A percentile compares a stretch with the other conserved stretches of the same genome.
phyloP scores from a whole-genome alignment of 1,284 basidiomycete genomes.

The Laetiporus sulphureus region DNA sequence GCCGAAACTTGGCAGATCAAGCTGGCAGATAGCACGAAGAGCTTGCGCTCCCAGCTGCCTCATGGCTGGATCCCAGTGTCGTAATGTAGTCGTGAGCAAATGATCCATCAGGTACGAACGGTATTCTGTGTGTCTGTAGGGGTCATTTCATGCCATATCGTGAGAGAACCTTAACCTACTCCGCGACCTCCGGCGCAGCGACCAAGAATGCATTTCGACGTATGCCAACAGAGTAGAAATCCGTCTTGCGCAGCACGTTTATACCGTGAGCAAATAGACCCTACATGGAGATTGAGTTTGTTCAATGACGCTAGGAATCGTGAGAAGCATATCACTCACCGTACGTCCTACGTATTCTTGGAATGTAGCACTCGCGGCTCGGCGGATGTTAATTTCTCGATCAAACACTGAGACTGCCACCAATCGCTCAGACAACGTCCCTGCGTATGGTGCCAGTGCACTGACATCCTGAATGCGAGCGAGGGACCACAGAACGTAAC shows the following conservation, averaged over 20 bases:
- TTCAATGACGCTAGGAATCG: too few species aligned
- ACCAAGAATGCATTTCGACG: slow-evolving; percentile 78
- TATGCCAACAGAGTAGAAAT: slow-evolving; percentile 92
- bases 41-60: slow-evolving; percentile 78
- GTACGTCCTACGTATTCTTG: slow-evolving; percentile 95
- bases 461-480: slow-evolving; percentile 69
- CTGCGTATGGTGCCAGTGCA: slow-evolving; percentile 57
- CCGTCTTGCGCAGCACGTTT: slow-evolving; percentile 84
- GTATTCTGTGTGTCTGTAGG: slow-evolving; percentile 62
- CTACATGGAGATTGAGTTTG: slow-evolving; percentile 47
- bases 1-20: slow-evolving; percentile 51
- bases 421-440: slow-evolving; percentile 63
- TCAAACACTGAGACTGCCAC: slow-evolving; percentile 83
- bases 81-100: slow-evolving; percentile 66
- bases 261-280: slow-evolving; percentile 91
- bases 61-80: slow-evolving; percentile 89
- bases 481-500: slow-evolving; percentile 94
- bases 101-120: slow-evolving; percentile 67
- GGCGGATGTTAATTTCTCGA: slow-evolving; percentile 90
- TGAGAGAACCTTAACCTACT: slow-evolving; percentile 41
- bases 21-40: slow-evolving; percentile 59
- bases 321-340: too few species aligned
- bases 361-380: slow-evolving; percentile 96
- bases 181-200: slow-evolving; percentile 82
- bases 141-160: neutral